Evolutionary conservation across 78 protist species (phyloP), one percentile per base, ranked within the genome.

Genomic region (Cavenderia fasciculata): DNA sequence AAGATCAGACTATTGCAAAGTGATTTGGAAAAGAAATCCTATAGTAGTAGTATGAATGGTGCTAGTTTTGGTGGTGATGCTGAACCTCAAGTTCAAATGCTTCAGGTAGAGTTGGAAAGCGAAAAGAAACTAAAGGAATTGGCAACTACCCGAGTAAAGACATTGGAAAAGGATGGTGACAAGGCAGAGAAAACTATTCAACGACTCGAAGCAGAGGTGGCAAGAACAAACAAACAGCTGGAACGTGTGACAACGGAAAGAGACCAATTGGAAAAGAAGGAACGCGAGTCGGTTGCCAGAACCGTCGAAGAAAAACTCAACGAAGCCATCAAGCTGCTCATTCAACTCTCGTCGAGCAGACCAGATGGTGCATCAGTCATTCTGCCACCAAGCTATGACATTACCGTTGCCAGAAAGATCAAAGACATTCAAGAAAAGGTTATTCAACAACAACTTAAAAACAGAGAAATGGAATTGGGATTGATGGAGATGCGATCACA

Each of bases 11-110:
- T 82, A 8, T 11, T 82, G 6, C 8, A 7, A 44, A 56, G 40
- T 44, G 90, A 82, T 31, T 33, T 68, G 27, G 90, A 82, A 6
- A 78, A 69, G n/a, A n/a, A n/a, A n/a, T n/a, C n/a, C n/a, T n/a
- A n/a, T n/a, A n/a, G n/a, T n/a, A n/a, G n/a, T n/a, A n/a, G n/a
- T n/a, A n/a, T n/a, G n/a, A n/a, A n/a, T n/a, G n/a, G n/a, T n/a
- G n/a, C n/a, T n/a, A n/a, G n/a, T n/a, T n/a, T n/a, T n/a, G n/a
- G n/a, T n/a, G n/a, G n/a, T n/a, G n/a, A n/a, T n/a, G n/a, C n/a
- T n/a, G n/a, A n/a, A n/a, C n/a, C n/a, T n/a, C n/a, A n/a, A n/a
- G n/a, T n/a, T n/a, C n/a, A n/a, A n/a, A n/a, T n/a, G n/a, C n/a
- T n/a, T n/a, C n/a, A 73, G 23, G 25, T 40, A 19, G 82, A 73